phyloP scores from a whole-genome alignment of 2,329 filamentous ascomycete genomes.

The Hawksworthiomyces lignivorus region DNA sequence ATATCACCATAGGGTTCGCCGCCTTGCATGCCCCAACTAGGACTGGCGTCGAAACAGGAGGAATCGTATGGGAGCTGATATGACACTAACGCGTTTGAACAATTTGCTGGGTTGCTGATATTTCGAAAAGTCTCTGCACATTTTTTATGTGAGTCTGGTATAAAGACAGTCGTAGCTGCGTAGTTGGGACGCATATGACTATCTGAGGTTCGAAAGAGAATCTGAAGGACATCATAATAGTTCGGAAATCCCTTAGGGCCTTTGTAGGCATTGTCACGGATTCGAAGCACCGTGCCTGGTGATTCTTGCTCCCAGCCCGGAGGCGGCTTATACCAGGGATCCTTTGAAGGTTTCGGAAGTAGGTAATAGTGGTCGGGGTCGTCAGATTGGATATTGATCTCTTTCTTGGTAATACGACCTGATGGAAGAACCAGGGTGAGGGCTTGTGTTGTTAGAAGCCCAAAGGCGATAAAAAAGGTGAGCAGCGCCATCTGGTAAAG shows the following conservation, averaged over 20 bases:
- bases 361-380: neutral
- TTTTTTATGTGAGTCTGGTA: conserved; percentile 15
- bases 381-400: no score
- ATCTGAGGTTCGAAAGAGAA: conserved; percentile 28
- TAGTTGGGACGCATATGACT: conserved; percentile 24
- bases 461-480: no score
- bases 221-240: conserved; percentile 18
- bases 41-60: conserved; percentile 29
- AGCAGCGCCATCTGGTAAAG: no score
- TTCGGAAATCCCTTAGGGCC: no score
- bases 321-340: conserved; percentile 15
- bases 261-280: conserved; percentile 14
- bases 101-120: neutral
- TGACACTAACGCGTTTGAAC: conserved; percentile 22
- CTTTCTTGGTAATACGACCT: no score
- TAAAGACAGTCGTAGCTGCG: conserved; percentile 28
- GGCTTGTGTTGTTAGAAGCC: no score
- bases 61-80: conserved; percentile 33
- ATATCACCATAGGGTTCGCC: conserved; percentile 22
- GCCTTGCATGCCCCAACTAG: conserved; percentile 22
- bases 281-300: conserved; percentile 11
- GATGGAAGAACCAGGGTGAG: no score
- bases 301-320: conserved; percentile 9
- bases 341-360: conserved; percentile 14
- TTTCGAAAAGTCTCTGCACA: neutral